Conservation (phyloP, 2,329 filamentous ascomycete genomes). For the Cryphonectria nitschkei region DNA sequence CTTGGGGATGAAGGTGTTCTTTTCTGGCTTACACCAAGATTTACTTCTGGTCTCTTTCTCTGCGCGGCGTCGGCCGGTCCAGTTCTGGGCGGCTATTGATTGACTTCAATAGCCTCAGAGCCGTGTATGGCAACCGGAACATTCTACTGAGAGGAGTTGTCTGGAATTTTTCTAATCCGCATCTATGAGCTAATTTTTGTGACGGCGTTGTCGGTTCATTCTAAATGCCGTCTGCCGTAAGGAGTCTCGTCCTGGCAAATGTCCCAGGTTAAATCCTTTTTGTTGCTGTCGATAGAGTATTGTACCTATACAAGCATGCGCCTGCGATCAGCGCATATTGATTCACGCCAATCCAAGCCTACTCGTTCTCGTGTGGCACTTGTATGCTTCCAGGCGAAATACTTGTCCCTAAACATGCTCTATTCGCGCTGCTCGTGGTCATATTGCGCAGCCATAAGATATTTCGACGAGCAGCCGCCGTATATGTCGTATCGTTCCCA, state of each 20-base stretch:
- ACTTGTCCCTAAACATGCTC: neutral
- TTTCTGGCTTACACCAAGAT: slow-evolving; percentile 11
- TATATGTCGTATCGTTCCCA: neutral
- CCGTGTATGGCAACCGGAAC: neutral
- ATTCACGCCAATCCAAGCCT: slow-evolving; percentile 9
- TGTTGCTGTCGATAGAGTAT: slow-evolving; percentile 18
- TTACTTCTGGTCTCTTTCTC: slow-evolving; percentile 10
- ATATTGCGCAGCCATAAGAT: neutral
- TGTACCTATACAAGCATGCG: slow-evolving; percentile 20
- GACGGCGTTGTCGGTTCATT: slow-evolving; percentile 18
- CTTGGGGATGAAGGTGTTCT: slow-evolving; percentile 18
- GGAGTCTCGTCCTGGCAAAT: slow-evolving; percentile 6
- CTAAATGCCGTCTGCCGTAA: neutral
- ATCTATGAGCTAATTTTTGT: slow-evolving; percentile 3
- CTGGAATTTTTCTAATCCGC: slow-evolving; percentile 9
- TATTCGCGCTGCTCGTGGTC: neutral
- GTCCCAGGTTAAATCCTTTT: slow-evolving; percentile 8
- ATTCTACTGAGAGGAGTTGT: slow-evolving; percentile 4
- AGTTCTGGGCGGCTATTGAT: neutral
- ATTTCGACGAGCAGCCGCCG: neutral
- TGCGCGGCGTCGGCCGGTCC: slow-evolving; percentile 5
- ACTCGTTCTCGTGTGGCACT: slow-evolving; percentile 8
- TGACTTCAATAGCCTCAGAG: neutral
- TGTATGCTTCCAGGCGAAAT: neutral
- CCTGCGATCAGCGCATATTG: slow-evolving; percentile 8